These are phyloP conservation scores for Pythium phragmiticola DNA, from an alignment of 352 stramenopile genomes.

Conservation along the genomic window DNA sequence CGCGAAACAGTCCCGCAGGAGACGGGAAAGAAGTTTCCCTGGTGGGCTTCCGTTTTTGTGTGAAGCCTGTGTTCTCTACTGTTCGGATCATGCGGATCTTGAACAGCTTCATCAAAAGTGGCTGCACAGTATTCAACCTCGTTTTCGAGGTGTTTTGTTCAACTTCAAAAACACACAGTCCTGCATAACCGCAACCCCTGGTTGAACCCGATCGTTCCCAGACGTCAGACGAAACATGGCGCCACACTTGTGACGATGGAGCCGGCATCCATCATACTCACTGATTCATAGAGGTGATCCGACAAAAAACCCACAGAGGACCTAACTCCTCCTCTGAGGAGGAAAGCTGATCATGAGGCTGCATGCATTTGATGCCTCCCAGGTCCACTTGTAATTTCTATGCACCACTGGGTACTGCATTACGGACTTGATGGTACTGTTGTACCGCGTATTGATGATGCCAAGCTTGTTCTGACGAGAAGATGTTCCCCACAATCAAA, in stretches of 20 bases:
- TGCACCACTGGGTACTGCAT: constrained; percentile 8
- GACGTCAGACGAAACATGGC: constrained; percentile 6
- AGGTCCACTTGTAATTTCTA: constrained; percentile 4
- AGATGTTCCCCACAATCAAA: background rate
- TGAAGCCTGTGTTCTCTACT: background rate
- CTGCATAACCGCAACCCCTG: too few relatives aligned
- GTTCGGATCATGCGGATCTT: too few relatives aligned
- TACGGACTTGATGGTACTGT: constrained; percentile 23
- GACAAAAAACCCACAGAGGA: background rate
- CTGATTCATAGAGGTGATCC: background rate
- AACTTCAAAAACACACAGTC: constrained; percentile 17
- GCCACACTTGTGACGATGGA: background rate
- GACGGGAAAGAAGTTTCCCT: background rate
- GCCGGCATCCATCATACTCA: constrained; percentile 6
- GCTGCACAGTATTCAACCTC: constrained; percentile 8
- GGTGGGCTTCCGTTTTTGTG: constrained; percentile 4
- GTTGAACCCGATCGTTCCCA: constrained; percentile 14
- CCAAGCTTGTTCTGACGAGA: background rate
- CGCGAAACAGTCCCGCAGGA: constrained; percentile 9
- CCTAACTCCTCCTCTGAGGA: background rate
- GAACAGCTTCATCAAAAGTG: too few relatives aligned
- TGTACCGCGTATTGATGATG: background rate
- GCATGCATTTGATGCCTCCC: too few relatives aligned
- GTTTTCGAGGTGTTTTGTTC: constrained; percentile 11
- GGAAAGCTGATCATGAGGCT: background rate